A percentile compares a stretch with the other conserved stretches of the same genome.
These are phyloP conservation scores for Zancudomyces culisetae DNA, from an alignment of 371 early-diverging fungal genomes.

Conservation along the genomic window DNA sequence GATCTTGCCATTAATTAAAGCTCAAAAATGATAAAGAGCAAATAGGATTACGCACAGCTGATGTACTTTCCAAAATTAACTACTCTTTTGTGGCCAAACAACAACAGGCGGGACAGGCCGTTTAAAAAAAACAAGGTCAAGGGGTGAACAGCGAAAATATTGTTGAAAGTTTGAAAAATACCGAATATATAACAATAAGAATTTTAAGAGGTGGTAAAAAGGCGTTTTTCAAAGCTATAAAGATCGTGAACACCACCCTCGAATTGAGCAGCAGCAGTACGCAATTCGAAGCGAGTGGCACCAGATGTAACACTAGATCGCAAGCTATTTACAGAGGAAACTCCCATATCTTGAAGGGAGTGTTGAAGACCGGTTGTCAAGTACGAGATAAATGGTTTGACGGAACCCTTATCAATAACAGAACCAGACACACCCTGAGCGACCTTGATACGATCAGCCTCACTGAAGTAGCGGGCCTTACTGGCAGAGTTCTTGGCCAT, in stretches of 20 bases:
- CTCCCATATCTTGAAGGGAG: constrained; percentile 91
- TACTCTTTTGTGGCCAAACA: too few relatives aligned
- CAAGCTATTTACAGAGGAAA: constrained; percentile 36
- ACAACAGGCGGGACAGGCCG: too few relatives aligned
- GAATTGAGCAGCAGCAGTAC: constrained; percentile 83
- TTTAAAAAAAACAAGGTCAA: too few relatives aligned
- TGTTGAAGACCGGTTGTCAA: constrained; percentile 87
- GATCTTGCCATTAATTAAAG: too few relatives aligned
- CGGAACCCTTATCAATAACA: constrained; percentile 88
- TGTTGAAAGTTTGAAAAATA: too few relatives aligned
- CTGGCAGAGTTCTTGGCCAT: constrained; percentile 60
- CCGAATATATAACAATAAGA: too few relatives aligned
- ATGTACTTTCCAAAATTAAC: too few relatives aligned
- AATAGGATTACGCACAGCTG: too few relatives aligned
- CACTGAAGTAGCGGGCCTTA: constrained; percentile 86
- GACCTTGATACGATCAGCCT: constrained; percentile 87
- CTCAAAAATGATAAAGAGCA: too few relatives aligned
- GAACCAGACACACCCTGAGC: constrained; percentile 95
- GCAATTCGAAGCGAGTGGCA: constrained; percentile 74
- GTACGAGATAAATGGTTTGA: constrained; percentile 79
- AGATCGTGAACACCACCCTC: constrained; percentile 94
- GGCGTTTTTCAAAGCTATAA: constrained; percentile 71
- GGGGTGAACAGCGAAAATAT: too few relatives aligned
- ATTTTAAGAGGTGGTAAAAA: constrained; percentile 29
- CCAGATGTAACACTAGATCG: constrained; percentile 45